phyloP scores from a whole-genome alignment of 2,329 filamentous ascomycete genomes.

The Pseudofabraea citricarpa region DNA sequence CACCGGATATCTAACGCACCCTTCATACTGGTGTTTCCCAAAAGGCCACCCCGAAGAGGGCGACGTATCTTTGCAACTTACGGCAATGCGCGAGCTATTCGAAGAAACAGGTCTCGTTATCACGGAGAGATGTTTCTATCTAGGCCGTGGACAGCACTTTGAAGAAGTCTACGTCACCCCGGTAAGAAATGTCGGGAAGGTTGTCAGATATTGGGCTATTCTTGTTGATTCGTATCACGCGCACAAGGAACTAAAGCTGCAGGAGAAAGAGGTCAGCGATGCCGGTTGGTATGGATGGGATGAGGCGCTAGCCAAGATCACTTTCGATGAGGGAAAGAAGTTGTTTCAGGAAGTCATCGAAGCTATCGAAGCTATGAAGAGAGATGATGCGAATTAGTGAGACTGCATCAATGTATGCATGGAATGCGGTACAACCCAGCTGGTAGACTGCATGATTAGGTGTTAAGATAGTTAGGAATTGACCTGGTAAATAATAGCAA shows the following conservation, averaged over 20 bases:
- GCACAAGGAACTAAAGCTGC: constrained; percentile 9
- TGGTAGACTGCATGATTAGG: too few relatives aligned
- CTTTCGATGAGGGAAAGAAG: constrained; percentile 10
- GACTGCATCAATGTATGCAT: too few relatives aligned
- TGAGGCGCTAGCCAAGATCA: constrained; percentile 7
- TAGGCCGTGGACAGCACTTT: constrained; percentile 1
- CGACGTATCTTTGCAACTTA: constrained; percentile 5
- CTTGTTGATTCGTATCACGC: constrained; percentile 6
- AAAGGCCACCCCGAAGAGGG: constrained; percentile 13
- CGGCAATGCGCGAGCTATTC: constrained; percentile 11
- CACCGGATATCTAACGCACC: not conserved
- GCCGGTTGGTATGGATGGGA: constrained; percentile 14
- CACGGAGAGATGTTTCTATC: constrained; percentile 2
- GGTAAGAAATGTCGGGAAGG: constrained; percentile 9
- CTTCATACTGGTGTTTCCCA: constrained; percentile 14
- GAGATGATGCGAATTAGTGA: too few relatives aligned
- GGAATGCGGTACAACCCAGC: too few relatives aligned
- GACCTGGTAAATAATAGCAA: too few relatives aligned
- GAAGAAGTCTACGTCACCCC: constrained; percentile 11
- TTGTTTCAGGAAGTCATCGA: constrained; percentile 7
- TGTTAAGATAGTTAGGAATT: too few relatives aligned
- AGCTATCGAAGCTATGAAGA: too few relatives aligned
- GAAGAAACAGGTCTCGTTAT: constrained; percentile 14
- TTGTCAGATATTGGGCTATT: constrained; percentile 12
- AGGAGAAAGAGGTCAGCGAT: constrained; percentile 14